Percentiles rank a stretch among this genome's conserved stretches.
Conservation (phyloP, 2,329 filamentous ascomycete species). For the Neurospora crassa region DNA sequence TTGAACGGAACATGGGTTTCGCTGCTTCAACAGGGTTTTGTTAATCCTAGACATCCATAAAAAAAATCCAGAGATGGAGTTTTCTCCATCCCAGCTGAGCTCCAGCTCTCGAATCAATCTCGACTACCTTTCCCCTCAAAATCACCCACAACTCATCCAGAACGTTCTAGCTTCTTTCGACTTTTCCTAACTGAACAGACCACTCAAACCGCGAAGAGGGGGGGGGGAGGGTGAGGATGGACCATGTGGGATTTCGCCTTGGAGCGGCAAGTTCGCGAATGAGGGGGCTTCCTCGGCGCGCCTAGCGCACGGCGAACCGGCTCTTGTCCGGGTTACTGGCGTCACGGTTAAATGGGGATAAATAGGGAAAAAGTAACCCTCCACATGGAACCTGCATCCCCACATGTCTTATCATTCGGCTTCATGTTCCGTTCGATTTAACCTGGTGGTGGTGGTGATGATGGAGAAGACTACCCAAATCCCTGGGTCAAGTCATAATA, state of each 20-base stretch:
- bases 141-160: not conserved
- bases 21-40: not conserved
- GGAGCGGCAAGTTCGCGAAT: not conserved
- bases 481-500: not conserved
- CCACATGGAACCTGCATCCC: not conserved
- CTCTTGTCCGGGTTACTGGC: conserved; percentile 9
- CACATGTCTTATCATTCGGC: not conserved
- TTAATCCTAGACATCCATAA: too few relatives aligned
- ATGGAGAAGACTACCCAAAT: not conserved
- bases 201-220: not conserved
- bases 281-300: not conserved
- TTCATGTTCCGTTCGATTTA: not conserved
- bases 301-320: not conserved
- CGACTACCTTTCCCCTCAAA: not conserved
- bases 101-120: not conserved
- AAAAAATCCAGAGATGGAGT: not conserved
- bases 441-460: not conserved
- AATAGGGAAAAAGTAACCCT: conserved; percentile 17
- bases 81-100: not conserved
- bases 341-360: conserved; percentile 29
- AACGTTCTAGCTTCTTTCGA: too few relatives aligned
- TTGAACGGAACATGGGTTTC: not conserved
- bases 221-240: not conserved
- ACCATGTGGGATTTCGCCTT: not conserved
- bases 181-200: not conserved